Evolutionary conservation across 139 green algal genomes (phyloP).

Genomic region (Auxenochlorella protothecoides): DNA sequence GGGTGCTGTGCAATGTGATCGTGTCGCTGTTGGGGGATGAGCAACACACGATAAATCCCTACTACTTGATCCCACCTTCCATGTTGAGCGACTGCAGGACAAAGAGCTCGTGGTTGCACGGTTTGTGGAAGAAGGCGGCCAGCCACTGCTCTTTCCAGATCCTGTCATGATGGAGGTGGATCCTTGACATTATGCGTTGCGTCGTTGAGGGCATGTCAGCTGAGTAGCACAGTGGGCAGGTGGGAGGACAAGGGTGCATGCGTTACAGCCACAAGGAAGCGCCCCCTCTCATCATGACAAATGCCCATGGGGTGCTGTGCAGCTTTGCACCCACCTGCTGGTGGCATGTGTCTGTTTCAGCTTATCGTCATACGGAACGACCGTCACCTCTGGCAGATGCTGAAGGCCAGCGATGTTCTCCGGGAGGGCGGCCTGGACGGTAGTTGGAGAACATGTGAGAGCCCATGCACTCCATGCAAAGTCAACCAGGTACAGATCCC

Average conservation of each 20-base stretch:
- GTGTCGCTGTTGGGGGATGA: too few relatives aligned
- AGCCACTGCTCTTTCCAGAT: conserved; percentile 82
- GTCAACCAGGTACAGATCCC: too few relatives aligned
- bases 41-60: too few relatives aligned
- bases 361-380: conserved; percentile 33
- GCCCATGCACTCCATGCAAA: too few relatives aligned
- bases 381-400: conserved; percentile 27
- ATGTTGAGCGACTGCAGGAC: conserved; percentile 74
- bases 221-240: background rate
- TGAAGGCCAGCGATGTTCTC: conserved; percentile 16
- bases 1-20: too few relatives aligned
- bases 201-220: background rate
- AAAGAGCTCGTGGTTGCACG: conserved; percentile 86
- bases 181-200: too few relatives aligned
- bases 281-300: background rate
- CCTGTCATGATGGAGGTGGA: conserved; percentile 2
- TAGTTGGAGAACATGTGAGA: too few relatives aligned
- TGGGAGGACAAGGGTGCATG: background rate
- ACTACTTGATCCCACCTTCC: conserved; percentile 31
- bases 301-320: background rate
- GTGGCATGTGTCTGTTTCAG: conserved; percentile 30
- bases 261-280: background rate
- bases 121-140: conserved; percentile 70
- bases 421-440: conserved; percentile 13
- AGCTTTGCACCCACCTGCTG: conserved; percentile 3